These are phyloP conservation scores for Cladophialophora immunda DNA, from an alignment of 2,329 filamentous ascomycete genomes.

Conservation along the genomic window DNA sequence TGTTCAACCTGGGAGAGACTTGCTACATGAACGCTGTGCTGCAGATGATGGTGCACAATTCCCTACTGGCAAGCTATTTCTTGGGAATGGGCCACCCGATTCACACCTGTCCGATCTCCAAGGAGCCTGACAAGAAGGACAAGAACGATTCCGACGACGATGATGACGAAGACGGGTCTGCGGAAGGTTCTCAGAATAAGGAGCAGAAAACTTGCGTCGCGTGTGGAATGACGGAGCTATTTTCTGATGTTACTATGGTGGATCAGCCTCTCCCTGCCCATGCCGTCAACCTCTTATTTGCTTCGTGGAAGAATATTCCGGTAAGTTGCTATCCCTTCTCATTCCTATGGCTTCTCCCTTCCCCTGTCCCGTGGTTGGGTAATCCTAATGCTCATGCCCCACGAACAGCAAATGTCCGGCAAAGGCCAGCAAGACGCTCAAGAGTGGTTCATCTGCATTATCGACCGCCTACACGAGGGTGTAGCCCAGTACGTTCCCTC, in stretches of 20 bases:
- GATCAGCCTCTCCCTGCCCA: conserved; percentile 84
- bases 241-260: conserved; percentile 69
- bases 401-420: conserved; percentile 74
- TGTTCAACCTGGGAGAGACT: conserved; percentile 98
- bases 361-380: neutral
- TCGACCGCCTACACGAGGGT: conserved; percentile 84
- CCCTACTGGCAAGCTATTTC: conserved; percentile 89
- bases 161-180: conserved; percentile 25
- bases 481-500: conserved; percentile 61
- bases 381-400: neutral
- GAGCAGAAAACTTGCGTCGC: conserved; percentile 60
- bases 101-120: conserved; percentile 70
- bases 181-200: conserved; percentile 30
- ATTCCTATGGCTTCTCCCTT: neutral
- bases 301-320: conserved; percentile 84
- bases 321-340: conserved; percentile 57
- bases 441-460: conserved; percentile 95
- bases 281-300: conserved; percentile 85
- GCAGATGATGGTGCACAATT: conserved; percentile 93
- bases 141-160: conserved; percentile 41
- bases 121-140: conserved; percentile 41
- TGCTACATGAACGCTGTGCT: conserved; percentile 98
- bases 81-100: conserved; percentile 87
- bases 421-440: conserved; percentile 97
- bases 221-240: conserved; percentile 69